Percentiles rank a stretch among this genome's conserved stretches.
These are phyloP conservation scores for Aspergillus carlsbadensis DNA, from an alignment of 495 filamentous ascomycete genomes.

Conservation along the genomic window DNA sequence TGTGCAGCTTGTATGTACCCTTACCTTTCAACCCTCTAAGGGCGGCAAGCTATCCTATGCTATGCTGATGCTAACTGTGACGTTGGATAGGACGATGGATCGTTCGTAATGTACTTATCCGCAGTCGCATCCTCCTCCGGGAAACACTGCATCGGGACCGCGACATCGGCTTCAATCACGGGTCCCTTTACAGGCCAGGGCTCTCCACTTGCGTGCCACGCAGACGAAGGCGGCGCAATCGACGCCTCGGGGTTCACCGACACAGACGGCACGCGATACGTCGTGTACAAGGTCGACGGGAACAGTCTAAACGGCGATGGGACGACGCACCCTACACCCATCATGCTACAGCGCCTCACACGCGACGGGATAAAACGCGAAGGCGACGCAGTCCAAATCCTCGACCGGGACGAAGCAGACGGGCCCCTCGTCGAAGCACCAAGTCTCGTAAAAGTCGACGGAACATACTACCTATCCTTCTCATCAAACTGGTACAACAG, in stretches of 20 bases:
- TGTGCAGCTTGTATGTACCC: slow-evolving; percentile 31
- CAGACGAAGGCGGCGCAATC: slow-evolving; percentile 55
- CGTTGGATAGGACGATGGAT: slow-evolving; percentile 36
- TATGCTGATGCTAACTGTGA: neutral
- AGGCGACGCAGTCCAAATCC: slow-evolving; percentile 51
- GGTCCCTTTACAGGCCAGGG: slow-evolving; percentile 54
- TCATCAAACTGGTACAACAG: slow-evolving; percentile 57
- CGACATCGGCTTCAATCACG: slow-evolving; percentile 35
- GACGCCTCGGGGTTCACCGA: slow-evolving; percentile 56
- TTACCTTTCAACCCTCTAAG: too few relatives aligned
- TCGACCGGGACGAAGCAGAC: slow-evolving; percentile 55
- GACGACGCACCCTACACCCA: slow-evolving; percentile 54
- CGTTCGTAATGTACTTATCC: slow-evolving; percentile 61
- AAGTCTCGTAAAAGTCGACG: slow-evolving; percentile 42
- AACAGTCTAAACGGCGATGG: slow-evolving; percentile 56
- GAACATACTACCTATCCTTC: slow-evolving; percentile 60
- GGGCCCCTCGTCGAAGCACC: slow-evolving; percentile 65
- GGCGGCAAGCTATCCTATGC: too few relatives aligned
- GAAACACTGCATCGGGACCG: slow-evolving; percentile 57
- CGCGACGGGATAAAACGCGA: slow-evolving; percentile 50
- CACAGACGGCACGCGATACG: slow-evolving; percentile 50
- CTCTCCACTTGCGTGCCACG: slow-evolving; percentile 49
- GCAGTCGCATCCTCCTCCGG: slow-evolving; percentile 34
- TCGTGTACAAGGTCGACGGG: slow-evolving; percentile 64
- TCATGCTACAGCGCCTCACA: slow-evolving; percentile 57